A percentile compares a stretch with the other conserved stretches of the same genome.
Conservation (phyloP, 768 basidiomycete genomes). For the Lactarius hengduanensis region DNA sequence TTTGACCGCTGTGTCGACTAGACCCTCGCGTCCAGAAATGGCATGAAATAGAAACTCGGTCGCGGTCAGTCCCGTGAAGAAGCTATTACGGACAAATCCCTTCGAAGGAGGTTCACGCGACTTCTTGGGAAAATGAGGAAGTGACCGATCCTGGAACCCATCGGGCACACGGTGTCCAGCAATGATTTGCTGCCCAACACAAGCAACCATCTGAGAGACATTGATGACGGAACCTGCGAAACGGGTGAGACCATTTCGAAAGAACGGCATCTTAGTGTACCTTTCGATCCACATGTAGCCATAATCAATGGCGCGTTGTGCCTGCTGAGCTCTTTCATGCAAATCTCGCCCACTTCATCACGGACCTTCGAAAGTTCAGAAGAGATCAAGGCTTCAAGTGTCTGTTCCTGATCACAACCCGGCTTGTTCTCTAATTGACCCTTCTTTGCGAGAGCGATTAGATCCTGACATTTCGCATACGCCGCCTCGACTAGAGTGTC, state of each 20-base stretch:
- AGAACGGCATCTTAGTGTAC: constrained; percentile 38
- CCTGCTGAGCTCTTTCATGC: constrained; percentile 96
- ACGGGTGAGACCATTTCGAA: constrained; percentile 12
- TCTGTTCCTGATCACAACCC: constrained; percentile 97
- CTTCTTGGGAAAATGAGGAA: constrained; percentile 99
- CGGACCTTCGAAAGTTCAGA: constrained; percentile 92
- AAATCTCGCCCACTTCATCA: constrained; percentile 94
- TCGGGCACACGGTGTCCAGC: constrained; percentile 97
- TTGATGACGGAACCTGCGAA: constrained; percentile 96
- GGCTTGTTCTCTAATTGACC: constrained; percentile 94
- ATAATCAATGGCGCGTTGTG: constrained; percentile 98
- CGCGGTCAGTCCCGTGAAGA: constrained; percentile 86
- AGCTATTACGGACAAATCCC: constrained; percentile 97
- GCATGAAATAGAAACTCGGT: constrained; percentile 99
- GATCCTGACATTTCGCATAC: constrained; percentile 80
- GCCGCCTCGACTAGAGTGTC: constrained; percentile 84
- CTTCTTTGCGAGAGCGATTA: constrained; percentile 87
- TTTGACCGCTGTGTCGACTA: constrained; percentile 99
- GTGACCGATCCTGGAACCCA: constrained; percentile 97
- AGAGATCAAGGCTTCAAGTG: constrained; percentile 94
- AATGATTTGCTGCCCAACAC: constrained; percentile 99
- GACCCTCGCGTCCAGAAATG: constrained; percentile 95
- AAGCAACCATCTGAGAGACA: constrained; percentile 99
- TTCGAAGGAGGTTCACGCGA: constrained; percentile 95
- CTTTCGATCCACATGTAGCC: constrained; percentile 99